phyloP scores from a whole-genome alignment of 1,284 basidiomycete genomes.

The Schizopora paradoxa region DNA sequence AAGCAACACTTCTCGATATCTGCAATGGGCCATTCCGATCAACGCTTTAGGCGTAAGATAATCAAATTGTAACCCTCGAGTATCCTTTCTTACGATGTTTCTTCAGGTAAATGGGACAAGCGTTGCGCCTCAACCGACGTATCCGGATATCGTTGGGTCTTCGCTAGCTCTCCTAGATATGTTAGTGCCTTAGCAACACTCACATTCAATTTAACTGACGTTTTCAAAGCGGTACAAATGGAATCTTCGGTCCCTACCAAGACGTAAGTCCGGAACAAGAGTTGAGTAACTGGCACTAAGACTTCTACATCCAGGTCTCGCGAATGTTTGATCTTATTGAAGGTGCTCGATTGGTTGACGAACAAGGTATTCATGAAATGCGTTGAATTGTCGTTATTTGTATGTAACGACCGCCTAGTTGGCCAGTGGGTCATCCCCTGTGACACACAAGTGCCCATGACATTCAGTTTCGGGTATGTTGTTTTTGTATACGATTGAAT shows the following conservation, averaged over 20 bases:
- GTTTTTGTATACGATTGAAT: constrained; percentile 2
- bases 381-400: constrained; percentile 1
- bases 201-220: constrained; percentile 7
- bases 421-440: constrained; percentile 86
- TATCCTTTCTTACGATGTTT: constrained; percentile 10
- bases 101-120: constrained; percentile 55
- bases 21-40: constrained; percentile 77
- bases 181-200: constrained; percentile 42
- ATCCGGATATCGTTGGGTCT: constrained; percentile 49
- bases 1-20: constrained; percentile 62
- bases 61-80: neutral
- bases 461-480: constrained; percentile 70
- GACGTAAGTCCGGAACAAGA: too few species aligned
- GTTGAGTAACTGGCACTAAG: constrained; percentile 38
- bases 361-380: constrained; percentile 30
- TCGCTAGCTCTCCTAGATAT: constrained; percentile 77
- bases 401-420: constrained; percentile 26
- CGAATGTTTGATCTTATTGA: constrained; percentile 60
- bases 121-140: constrained; percentile 60
- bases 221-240: constrained; percentile 58
- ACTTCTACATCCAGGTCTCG: constrained; percentile 54
- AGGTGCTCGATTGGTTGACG: constrained; percentile 66
- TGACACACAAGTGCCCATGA: constrained; percentile 56
- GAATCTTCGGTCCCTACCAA: constrained; percentile 76
- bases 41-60: constrained; percentile 48